Evolutionary conservation across 331 rosid genomes (phyloP).

Genomic region (Arachis monticola): DNA sequence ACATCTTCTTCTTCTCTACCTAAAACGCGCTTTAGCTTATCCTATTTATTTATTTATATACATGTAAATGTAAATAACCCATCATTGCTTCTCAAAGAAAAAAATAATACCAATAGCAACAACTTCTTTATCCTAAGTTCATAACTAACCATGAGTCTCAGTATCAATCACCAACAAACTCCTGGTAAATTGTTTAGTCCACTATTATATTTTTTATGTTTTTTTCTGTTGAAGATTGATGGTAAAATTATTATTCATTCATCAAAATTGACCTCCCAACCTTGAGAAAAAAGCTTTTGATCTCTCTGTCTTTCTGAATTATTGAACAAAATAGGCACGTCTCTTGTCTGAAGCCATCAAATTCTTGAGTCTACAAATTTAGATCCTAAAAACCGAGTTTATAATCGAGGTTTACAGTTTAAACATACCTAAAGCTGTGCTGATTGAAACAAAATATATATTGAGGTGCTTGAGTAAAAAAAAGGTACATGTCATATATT

Average conservation of each 20-base stretch:
- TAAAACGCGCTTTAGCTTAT: slow-evolving; percentile 2
- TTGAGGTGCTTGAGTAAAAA: not conserved
- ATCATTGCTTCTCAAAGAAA: not conserved
- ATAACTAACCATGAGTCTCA: slow-evolving; percentile 39
- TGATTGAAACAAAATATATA: too few relatives aligned
- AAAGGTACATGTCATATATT: too few relatives aligned
- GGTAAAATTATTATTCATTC: not conserved
- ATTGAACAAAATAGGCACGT: too few relatives aligned
- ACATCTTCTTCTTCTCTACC: not conserved
- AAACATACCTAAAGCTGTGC: too few relatives aligned
- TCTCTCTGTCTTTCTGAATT: too few relatives aligned
- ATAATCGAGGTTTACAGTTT: too few relatives aligned
- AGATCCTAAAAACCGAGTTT: too few relatives aligned
- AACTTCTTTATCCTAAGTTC: not conserved
- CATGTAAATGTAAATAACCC: not conserved
- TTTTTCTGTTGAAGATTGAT: not conserved
- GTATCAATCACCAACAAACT: slow-evolving; percentile 34
- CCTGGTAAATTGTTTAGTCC: slow-evolving; percentile 29
- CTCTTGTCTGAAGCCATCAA: too few relatives aligned
- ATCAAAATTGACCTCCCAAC: not conserved
- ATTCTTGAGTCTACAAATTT: too few relatives aligned
- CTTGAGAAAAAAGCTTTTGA: not conserved
- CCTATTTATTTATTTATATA: not conserved
- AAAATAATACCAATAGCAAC: too few relatives aligned
- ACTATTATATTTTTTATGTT: not conserved